Conservation (phyloP, 345 rosid genomes). For the Turnera subulata region DNA sequence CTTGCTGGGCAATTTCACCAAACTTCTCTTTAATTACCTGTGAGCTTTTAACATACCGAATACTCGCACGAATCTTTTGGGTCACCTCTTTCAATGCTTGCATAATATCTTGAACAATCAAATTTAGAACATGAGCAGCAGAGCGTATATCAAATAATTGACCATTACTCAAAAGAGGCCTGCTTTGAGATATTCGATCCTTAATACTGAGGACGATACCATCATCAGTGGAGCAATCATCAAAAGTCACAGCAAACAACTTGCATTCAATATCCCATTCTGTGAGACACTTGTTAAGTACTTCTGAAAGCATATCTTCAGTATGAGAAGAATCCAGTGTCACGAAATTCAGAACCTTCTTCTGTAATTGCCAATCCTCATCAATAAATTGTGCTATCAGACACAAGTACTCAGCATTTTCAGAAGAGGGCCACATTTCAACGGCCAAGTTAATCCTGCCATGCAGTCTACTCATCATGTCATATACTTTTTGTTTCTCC, state of each 20-base stretch:
- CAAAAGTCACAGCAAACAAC: slow-evolving; percentile 82
- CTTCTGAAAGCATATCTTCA: slow-evolving; percentile 80
- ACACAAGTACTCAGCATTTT: slow-evolving; percentile 53
- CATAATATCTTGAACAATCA: slow-evolving; percentile 61
- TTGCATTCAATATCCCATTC: slow-evolving; percentile 88
- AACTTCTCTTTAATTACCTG: slow-evolving; percentile 59
- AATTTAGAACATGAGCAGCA: slow-evolving; percentile 58
- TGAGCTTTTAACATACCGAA: slow-evolving; percentile 76
- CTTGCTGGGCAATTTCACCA: slow-evolving; percentile 60
- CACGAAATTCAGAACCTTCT: slow-evolving; percentile 70
- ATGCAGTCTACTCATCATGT: slow-evolving; percentile 48
- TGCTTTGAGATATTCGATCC: slow-evolving; percentile 56
- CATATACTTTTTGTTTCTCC: slow-evolving; percentile 75
- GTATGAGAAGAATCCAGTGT: slow-evolving; percentile 79
- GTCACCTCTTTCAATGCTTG: slow-evolving; percentile 57
- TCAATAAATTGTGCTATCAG: slow-evolving; percentile 72
- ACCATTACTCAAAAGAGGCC: slow-evolving; percentile 51
- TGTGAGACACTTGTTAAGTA: slow-evolving; percentile 60
- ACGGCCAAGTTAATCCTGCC: slow-evolving; percentile 70
- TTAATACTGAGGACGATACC: slow-evolving; percentile 59
- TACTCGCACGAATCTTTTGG: slow-evolving; percentile 66
- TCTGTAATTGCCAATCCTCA: slow-evolving; percentile 81
- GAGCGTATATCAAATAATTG: slow-evolving; percentile 72
- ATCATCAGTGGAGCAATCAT: slow-evolving; percentile 56
- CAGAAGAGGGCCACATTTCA: slow-evolving; percentile 73